Evolutionary conservation across 352 stramenopile species (phyloP).

Genomic region (Phytopythium vexans): DNA sequence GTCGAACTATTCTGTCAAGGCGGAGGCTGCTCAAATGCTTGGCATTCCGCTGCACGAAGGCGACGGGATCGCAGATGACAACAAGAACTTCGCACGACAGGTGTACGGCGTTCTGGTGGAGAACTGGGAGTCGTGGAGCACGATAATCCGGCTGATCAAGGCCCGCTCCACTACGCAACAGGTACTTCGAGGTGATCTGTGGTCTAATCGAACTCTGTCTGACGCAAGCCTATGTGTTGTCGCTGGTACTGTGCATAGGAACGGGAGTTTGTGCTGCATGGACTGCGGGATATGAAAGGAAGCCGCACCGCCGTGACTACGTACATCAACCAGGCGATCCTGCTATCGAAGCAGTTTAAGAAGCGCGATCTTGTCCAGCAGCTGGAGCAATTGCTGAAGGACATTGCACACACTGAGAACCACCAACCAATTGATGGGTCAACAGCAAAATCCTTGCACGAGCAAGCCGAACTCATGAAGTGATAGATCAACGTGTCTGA

Average conservation of each 20-base stretch:
- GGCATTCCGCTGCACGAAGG: conserved; percentile 71
- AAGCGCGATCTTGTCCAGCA: conserved; percentile 52
- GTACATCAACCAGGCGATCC: conserved; percentile 72
- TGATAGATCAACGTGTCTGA: neutral
- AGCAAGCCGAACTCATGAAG: neutral
- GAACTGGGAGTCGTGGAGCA: conserved; percentile 84
- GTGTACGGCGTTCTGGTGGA: conserved; percentile 80
- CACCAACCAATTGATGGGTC: neutral
- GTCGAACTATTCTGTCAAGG: conserved; percentile 79
- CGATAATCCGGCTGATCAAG: conserved; percentile 80
- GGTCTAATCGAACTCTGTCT: neutral
- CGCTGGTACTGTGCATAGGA: conserved; percentile 31
- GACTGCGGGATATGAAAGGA: conserved; percentile 69
- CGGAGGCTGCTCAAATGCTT: conserved; percentile 72
- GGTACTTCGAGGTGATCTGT: conserved; percentile 17
- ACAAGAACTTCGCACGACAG: conserved; percentile 57
- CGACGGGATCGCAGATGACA: conserved; percentile 44
- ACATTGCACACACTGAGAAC: conserved; percentile 7
- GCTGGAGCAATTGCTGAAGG: conserved; percentile 36
- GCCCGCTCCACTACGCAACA: conserved; percentile 63
- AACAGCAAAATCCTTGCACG: no score
- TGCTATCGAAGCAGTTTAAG: conserved; percentile 63
- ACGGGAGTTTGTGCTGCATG: conserved; percentile 75
- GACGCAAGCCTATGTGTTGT: neutral
- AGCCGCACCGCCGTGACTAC: conserved; percentile 53